A percentile compares a stretch with the other conserved stretches of the same genome.
phyloP scores from a whole-genome alignment of 2,329 filamentous ascomycete species.

The Talaromyces sp. region DNA sequence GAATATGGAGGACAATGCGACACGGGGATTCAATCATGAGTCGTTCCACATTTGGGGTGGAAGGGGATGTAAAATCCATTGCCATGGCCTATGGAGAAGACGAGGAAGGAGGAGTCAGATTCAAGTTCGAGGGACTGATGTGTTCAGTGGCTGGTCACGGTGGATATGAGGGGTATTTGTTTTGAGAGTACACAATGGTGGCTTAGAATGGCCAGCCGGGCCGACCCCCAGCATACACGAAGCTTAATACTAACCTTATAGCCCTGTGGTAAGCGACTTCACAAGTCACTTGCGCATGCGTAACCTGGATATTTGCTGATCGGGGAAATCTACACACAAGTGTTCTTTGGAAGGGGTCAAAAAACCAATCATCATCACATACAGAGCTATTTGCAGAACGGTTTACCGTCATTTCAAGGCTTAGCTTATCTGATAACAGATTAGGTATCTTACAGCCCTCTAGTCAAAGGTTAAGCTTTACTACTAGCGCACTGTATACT shows the following conservation, averaged over 20 bases:
- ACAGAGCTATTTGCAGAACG: no score
- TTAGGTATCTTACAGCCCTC: no score
- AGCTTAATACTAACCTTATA: background rate
- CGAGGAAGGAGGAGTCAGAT: background rate
- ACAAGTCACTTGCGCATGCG: no score
- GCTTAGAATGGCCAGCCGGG: background rate
- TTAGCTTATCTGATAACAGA: no score
- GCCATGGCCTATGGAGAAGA: background rate
- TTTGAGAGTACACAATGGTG: background rate
- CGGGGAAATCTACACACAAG: no score
- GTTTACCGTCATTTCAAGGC: no score
- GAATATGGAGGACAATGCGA: background rate
- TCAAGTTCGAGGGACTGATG: background rate
- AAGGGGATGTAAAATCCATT: background rate
- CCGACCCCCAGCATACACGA: background rate
- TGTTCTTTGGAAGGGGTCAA: no score
- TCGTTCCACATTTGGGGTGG: background rate
- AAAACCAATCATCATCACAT: no score
- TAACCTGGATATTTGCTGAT: no score
- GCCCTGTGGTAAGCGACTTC: no score
- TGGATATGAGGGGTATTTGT: background rate
- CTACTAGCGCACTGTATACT: no score
- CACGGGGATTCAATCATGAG: background rate
- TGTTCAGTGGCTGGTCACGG: background rate
- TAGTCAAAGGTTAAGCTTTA: no score